phyloP scores from a whole-genome alignment of 2,329 filamentous ascomycete genomes.

The Trichoderma pleuroti region DNA sequence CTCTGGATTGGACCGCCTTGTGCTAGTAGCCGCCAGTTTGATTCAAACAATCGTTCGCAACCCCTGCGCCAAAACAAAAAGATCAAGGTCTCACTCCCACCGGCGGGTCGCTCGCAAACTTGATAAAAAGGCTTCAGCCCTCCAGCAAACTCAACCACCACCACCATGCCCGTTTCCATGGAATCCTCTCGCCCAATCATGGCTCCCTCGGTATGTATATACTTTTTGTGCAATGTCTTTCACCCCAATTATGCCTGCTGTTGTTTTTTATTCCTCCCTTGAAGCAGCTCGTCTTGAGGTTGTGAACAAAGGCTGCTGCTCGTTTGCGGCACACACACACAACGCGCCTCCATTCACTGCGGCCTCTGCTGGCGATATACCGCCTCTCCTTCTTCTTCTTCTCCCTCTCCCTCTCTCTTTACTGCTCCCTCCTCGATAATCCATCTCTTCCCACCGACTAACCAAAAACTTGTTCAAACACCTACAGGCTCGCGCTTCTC shows the following conservation, averaged over 20 bases:
- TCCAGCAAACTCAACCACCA: not conserved
- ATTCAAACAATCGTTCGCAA: not conserved
- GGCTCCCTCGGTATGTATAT: conserved; percentile 56
- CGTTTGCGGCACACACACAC: not conserved
- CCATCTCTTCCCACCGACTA: not conserved
- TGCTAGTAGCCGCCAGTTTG: not conserved
- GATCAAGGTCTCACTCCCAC: not conserved
- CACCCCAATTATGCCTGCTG: not conserved
- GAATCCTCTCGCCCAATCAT: conserved; percentile 61
- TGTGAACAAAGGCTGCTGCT: not conserved
- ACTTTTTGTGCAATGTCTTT: conserved; percentile 2
- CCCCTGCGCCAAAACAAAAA: not conserved
- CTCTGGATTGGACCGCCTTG: not conserved
- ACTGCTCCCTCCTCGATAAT: not conserved
- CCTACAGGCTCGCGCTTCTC: conserved; percentile 48
- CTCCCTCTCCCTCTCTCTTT: not conserved
- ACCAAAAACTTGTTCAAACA: not conserved
- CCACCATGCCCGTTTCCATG: conserved; percentile 53
- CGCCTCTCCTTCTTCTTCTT: not conserved
- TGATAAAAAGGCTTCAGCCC: not conserved
- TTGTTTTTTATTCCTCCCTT: not conserved
- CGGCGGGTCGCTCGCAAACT: not conserved
- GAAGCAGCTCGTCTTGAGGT: not conserved
- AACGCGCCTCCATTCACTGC: not conserved
- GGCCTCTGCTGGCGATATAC: not conserved